These are phyloP conservation scores for Tylopilus balloui DNA, from an alignment of 768 basidiomycete species.

Conservation along the genomic window DNA sequence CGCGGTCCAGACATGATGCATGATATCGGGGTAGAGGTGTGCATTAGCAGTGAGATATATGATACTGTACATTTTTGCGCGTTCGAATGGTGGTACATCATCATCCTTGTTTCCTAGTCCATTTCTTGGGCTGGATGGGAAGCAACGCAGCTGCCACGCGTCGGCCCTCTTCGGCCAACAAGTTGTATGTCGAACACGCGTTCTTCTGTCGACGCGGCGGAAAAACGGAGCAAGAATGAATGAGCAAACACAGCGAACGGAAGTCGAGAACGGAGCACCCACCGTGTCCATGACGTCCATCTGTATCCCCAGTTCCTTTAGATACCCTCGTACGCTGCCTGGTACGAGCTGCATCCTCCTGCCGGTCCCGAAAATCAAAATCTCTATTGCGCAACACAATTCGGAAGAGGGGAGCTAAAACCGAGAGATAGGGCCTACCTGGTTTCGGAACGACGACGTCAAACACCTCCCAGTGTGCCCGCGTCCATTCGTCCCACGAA, in stretches of 20 bases:
- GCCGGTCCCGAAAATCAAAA: conserved; percentile 87
- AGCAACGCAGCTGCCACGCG: conserved; percentile 89
- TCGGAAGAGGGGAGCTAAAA: neutral
- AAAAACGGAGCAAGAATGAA: too few species aligned
- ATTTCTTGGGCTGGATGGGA: conserved; percentile 53
- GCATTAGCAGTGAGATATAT: conserved; percentile 10
- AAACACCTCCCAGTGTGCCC: conserved; percentile 74
- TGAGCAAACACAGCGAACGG: neutral
- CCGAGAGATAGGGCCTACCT: conserved; percentile 44
- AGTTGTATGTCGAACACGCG: conserved; percentile 93
- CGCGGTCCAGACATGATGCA: neutral
- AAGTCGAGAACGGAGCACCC: conserved; percentile 22
- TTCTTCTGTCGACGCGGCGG: conserved; percentile 63
- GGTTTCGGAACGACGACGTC: conserved; percentile 81
- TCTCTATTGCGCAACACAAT: conserved; percentile 53
- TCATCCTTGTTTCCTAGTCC: conserved; percentile 36
- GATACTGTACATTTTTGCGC: conserved; percentile 16
- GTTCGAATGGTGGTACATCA: neutral
- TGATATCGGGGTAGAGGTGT: neutral
- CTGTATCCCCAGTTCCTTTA: conserved; percentile 78
- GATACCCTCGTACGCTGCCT: conserved; percentile 54
- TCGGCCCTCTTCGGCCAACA: conserved; percentile 89
- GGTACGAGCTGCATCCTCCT: conserved; percentile 67
- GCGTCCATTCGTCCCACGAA: conserved; percentile 65
- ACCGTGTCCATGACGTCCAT: conserved; percentile 86